A percentile compares a stretch with the other conserved stretches of the same genome.
phyloP scores from a whole-genome alignment of 2,329 filamentous ascomycete genomes.

The Stachybotrys chlorohalonatus region DNA sequence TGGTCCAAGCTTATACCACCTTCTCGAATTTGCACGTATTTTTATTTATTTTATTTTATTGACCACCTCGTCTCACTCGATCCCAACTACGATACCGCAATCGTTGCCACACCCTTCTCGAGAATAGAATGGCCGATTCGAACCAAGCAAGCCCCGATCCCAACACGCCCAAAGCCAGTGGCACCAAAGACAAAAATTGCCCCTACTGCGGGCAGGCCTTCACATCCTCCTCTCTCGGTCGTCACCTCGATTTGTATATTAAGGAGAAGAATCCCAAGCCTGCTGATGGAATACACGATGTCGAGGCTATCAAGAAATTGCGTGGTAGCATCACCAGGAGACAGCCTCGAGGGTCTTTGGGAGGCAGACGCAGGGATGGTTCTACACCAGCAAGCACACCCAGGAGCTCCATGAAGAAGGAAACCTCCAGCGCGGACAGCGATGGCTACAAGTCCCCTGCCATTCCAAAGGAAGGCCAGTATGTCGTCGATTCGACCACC shows the following conservation, averaged over 20 bases:
- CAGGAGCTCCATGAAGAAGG: slow-evolving; percentile 29
- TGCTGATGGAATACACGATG: slow-evolving; percentile 79
- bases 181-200: slow-evolving; percentile 78
- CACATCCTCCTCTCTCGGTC: slow-evolving; percentile 85
- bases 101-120: neutral
- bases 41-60: neutral
- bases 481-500: slow-evolving; percentile 35
- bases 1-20: slow-evolving; percentile 2
- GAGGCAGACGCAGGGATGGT: slow-evolving; percentile 42
- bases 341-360: slow-evolving; percentile 61
- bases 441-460: slow-evolving; percentile 26
- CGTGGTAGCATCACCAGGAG: slow-evolving; percentile 79
- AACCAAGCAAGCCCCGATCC: slow-evolving; percentile 24
- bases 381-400: slow-evolving; percentile 50
- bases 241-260: slow-evolving; percentile 90
- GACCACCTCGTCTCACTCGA: slow-evolving; percentile 1
- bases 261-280: slow-evolving; percentile 87
- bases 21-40: slow-evolving; percentile 2
- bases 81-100: slow-evolving; percentile 2
- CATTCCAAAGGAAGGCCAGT: slow-evolving; percentile 32
- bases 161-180: slow-evolving; percentile 27
- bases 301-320: slow-evolving; percentile 78
- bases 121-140: slow-evolving; percentile 22
- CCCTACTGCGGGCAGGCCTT: slow-evolving; percentile 84
- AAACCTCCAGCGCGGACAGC: slow-evolving; percentile 28